These are phyloP conservation scores for Metroxylon sagu DNA, from an alignment of 176 grass and related monocot species.

Conservation along the genomic window DNA sequence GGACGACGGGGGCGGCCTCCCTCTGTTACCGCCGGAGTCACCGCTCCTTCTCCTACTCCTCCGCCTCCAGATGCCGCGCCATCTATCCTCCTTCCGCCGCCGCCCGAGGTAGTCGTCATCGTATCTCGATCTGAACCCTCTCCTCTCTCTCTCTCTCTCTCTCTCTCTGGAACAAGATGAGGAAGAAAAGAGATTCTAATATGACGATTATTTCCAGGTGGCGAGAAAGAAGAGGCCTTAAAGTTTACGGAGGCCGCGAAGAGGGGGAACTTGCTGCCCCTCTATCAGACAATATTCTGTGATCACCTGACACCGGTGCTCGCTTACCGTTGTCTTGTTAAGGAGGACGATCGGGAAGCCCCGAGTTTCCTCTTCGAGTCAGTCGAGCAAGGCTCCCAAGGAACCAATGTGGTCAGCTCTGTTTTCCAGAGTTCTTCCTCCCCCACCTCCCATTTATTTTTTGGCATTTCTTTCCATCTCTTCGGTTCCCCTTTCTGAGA, in stretches of 20 bases:
- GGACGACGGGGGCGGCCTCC: too few species aligned
- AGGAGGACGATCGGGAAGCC: constrained; percentile 44
- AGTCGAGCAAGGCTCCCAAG: constrained; percentile 54
- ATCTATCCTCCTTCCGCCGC: background rate
- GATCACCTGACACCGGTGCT: constrained; percentile 83
- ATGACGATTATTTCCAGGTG: background rate
- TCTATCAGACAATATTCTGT: constrained; percentile 64
- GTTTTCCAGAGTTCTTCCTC: too few species aligned
- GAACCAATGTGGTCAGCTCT: constrained; percentile 44
- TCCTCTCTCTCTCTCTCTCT: background rate
- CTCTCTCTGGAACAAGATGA: too few species aligned
- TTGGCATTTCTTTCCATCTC: too few species aligned
- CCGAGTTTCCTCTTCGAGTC: constrained; percentile 95
- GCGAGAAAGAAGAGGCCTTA: constrained; percentile 28
- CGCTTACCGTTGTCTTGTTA: constrained; percentile 72
- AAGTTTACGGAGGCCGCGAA: constrained; percentile 66
- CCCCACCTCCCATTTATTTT: too few species aligned
- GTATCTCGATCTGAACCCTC: background rate
- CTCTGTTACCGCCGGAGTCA: background rate
- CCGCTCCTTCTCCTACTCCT: background rate
- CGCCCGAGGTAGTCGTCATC: background rate
- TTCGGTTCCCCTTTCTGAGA: too few species aligned
- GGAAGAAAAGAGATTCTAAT: too few species aligned
- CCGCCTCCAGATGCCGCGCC: background rate
- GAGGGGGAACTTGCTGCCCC: constrained; percentile 11